Percentiles rank a stretch among this genome's conserved stretches.
Conservation (phyloP, 805 yeast species). For the Huiozyma naganishii region DNA sequence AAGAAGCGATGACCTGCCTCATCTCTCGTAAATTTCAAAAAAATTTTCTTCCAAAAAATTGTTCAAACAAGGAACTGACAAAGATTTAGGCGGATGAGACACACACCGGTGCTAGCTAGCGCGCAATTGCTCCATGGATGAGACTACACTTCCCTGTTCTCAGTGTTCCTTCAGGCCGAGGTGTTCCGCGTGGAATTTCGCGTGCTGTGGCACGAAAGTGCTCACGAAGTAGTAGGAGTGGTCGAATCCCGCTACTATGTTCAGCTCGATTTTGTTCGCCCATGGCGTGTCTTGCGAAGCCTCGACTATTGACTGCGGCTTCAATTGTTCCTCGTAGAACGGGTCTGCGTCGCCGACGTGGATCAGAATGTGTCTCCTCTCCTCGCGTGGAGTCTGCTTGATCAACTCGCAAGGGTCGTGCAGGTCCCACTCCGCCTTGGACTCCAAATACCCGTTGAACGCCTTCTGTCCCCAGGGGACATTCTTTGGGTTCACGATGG, state of each 20-base stretch:
- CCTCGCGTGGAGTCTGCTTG: constrained; percentile 29
- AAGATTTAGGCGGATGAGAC: too few relatives aligned
- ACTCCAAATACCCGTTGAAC: constrained; percentile 58
- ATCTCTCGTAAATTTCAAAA: too few relatives aligned
- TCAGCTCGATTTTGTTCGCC: constrained; percentile 48
- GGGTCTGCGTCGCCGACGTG: constrained; percentile 76
- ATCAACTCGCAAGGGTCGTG: constrained; percentile 77
- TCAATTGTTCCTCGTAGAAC: constrained; percentile 59
- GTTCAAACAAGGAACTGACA: too few relatives aligned
- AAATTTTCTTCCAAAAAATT: too few relatives aligned
- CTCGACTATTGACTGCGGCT: constrained; percentile 59
- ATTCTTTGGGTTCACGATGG: constrained; percentile 68
- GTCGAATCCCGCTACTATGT: constrained; percentile 73
- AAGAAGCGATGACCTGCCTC: neutral
- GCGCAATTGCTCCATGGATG: too few relatives aligned
- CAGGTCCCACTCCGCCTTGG: constrained; percentile 44
- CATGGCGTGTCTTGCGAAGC: constrained; percentile 47
- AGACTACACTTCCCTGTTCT: too few relatives aligned
- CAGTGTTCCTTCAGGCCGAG: constrained; percentile 23
- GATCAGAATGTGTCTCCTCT: constrained; percentile 56
- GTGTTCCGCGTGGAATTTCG: constrained; percentile 74
- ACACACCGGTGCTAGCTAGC: too few relatives aligned
- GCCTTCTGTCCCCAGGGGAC: constrained; percentile 87
- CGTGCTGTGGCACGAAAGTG: constrained; percentile 71
- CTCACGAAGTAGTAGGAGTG: constrained; percentile 84